Base-by-base conservation (phyloP, 139 green algal genomes). In the Mychonastes homosphaera region DNA sequence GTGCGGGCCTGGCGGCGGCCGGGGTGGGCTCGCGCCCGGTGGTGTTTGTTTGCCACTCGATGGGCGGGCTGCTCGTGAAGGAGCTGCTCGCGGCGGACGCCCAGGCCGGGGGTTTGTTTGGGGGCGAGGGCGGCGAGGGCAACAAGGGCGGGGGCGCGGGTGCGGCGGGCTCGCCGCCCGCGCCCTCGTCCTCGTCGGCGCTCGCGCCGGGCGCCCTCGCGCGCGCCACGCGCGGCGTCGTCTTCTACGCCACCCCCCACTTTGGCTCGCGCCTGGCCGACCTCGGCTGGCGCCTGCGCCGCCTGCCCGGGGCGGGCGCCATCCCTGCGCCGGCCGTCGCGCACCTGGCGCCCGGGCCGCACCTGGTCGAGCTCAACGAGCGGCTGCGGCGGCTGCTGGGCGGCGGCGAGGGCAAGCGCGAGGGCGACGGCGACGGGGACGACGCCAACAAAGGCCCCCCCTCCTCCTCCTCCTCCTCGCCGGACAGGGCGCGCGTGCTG, bases 1-100 rank as follows among this genome's bases (percentile, higher is more conserved):
- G 80, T 56, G 67, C 73, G 5, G 74, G 79, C 62, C 78, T 95
- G 47, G 53, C 65, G 29, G 82, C 80, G 5, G 86, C 86, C 15
- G 84, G 86, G 13, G 77, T 95, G 33, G 86, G 86, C 3, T 62
- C 76, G 62, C 59, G 86, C 26, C 86, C 86, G 2, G 64, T 88
- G 12, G 67, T 95, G 52, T 95, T 92, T 65, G 74, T 95, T 15
- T 64, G 65, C 21, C 86, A 95, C 72, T 82, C 63, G 65, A 88
- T 95, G 87, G 87, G 87, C 0, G 87, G 87, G 5, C 62, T 95
- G 23, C 58, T 95, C 19, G 71, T 94, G 26, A 95, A 95, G 71
- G 87, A 91, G 61, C 63, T 91, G 66, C 56, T 90, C 41, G 72
- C 58, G 47, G 15, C 47, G 47, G 21, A 29, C 16, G 13, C 24